Evolutionary conservation across 495 filamentous ascomycete genomes (phyloP).

Genomic region (Apodospora peruviana): DNA sequence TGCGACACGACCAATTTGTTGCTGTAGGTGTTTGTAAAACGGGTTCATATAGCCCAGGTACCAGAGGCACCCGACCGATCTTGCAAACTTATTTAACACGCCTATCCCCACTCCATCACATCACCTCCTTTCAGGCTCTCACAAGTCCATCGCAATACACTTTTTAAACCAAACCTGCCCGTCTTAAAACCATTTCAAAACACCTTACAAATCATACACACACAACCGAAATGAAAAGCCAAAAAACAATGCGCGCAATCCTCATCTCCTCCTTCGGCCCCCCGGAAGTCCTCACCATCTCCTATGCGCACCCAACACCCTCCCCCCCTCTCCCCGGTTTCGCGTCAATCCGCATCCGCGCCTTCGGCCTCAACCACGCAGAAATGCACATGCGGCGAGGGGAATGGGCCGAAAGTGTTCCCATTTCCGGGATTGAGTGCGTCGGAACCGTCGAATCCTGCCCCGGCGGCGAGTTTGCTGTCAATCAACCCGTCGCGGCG

Average conservation of each 20-base stretch:
- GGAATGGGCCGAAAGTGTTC: conserved; percentile 44
- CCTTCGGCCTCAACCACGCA: conserved; percentile 47
- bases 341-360: conserved; percentile 34
- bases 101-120: too few species aligned
- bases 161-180: too few species aligned
- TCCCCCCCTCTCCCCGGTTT: conserved; percentile 23
- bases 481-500: conserved; percentile 32
- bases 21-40: too few species aligned
- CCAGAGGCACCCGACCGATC: too few species aligned
- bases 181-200: too few species aligned
- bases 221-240: too few species aligned
- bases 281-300: conserved; percentile 27
- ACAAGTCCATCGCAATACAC: too few species aligned
- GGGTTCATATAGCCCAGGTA: too few species aligned
- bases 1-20: too few species aligned
- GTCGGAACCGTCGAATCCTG: conserved; percentile 37
- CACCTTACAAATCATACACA: too few species aligned
- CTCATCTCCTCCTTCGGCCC: conserved; percentile 36
- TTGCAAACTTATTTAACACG: too few species aligned
- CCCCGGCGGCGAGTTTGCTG: conserved; percentile 28
- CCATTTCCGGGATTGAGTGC: conserved; percentile 43
- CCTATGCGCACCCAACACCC: conserved; percentile 30
- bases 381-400: conserved; percentile 48
- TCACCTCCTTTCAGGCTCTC: too few species aligned
- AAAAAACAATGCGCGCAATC: conserved; percentile 38